Conservation (phyloP, 495 filamentous ascomycete species). For the Cenococcum geophilum region DNA sequence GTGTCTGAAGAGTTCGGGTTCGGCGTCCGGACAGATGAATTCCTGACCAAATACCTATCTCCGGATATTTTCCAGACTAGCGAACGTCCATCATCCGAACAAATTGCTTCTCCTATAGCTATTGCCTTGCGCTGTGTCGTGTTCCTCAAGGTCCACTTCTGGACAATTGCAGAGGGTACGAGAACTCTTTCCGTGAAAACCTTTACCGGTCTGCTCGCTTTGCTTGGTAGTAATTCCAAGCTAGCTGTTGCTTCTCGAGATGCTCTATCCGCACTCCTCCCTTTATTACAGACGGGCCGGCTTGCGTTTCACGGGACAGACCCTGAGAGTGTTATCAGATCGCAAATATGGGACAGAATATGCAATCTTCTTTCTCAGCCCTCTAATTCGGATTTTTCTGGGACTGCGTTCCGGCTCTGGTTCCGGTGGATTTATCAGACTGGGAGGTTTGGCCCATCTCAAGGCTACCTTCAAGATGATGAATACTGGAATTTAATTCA, state of each 20-base stretch:
- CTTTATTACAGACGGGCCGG: constrained; percentile 1
- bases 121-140: constrained; percentile 3
- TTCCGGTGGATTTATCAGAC: constrained; percentile 32
- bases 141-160: constrained; percentile 17
- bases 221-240: constrained; percentile 3
- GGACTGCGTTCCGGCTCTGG: constrained; percentile 27
- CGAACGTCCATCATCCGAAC: neutral
- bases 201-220: constrained; percentile 6
- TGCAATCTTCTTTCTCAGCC: constrained; percentile 3
- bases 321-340: neutral
- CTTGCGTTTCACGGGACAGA: neutral
- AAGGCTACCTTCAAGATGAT: constrained; percentile 23
- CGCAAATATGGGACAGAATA: constrained; percentile 8
- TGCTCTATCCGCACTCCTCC: constrained; percentile 15
- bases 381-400: constrained; percentile 1
- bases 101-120: neutral
- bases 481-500: constrained; percentile 42
- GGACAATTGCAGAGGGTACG: neutral
- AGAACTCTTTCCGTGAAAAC: neutral
- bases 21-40: neutral
- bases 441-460: constrained; percentile 13
- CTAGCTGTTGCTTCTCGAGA: constrained; percentile 15
- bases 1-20: neutral
- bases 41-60: neutral
- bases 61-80: neutral